Evolutionary conservation across 768 basidiomycete species (phyloP), one percentile per base, ranked within the genome.

Genomic region (Amanita molliuscula): DNA sequence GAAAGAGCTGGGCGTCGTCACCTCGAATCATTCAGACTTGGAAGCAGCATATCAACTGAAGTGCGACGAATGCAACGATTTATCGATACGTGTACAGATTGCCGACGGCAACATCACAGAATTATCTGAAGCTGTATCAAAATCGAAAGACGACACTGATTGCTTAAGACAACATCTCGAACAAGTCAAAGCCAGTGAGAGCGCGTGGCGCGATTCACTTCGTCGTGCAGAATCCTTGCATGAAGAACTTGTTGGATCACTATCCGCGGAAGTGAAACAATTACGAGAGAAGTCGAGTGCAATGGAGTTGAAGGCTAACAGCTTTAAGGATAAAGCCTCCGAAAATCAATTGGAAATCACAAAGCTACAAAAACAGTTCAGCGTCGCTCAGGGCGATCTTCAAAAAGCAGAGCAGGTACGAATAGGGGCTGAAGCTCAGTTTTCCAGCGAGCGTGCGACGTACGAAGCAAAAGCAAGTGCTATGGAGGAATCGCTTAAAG

Each of bases 321-420:
- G 15, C 4, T 38, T 51, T 35, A 36, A 46, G 20, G 21, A 47
- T 13, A 44, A 48, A 26, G 28, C 51, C 4, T 34, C 45, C 10
- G 44, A 36, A 43, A 54, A 54, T 36, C 48, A 53, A n/a, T 37
- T 20, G 20, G 15, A 8, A 16, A 41, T 58, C 26, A 10, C 16
- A 9, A 36, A 48, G 45, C 47, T 58, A 41, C 50, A 36, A 43
- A 37, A 23, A 9, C 52, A 53, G 53, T 26, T 54, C 10, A 48
- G 38, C 15, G 43, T 3, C 15, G 38, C 44, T 34, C 47, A 53
- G 43, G 40, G 28, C 7, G 21, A n/a, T 13, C 20, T 53, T 6
- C 16, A 23, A 31, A 38, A 33, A 31, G 41, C 26, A 18, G 53
- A 55, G 23, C 23, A 20, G 9, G 11, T 18, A 2, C 26, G 50